phyloP scores from a whole-genome alignment of 225 moss, liverwort and hornwort genomes.

The Antitrichia curtipendula region DNA sequence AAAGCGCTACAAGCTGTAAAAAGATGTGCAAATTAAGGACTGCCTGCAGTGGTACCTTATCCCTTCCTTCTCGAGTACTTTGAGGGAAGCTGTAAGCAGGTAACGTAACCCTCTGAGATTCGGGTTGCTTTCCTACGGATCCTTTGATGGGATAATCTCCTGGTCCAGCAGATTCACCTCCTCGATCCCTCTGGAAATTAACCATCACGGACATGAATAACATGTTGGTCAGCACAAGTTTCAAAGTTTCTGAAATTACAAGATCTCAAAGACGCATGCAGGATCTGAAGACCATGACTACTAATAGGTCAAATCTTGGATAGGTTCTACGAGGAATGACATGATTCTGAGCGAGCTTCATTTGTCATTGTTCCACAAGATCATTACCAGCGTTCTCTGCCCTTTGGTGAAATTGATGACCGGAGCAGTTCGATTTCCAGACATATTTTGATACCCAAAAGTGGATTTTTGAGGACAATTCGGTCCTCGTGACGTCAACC shows the following conservation, averaged over 20 bases:
- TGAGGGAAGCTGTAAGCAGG: slow-evolving; percentile 68
- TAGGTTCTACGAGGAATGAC: neutral
- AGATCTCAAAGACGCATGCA: neutral
- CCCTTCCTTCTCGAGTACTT: slow-evolving; percentile 51
- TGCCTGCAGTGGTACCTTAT: slow-evolving; percentile 38
- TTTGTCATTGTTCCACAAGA: neutral
- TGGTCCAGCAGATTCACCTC: slow-evolving; percentile 65
- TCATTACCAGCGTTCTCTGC: slow-evolving; percentile 43
- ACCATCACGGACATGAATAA: neutral
- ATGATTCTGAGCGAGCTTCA: neutral
- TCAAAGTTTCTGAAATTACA: neutral
- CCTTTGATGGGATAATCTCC: slow-evolving; percentile 74
- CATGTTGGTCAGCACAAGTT: too few species aligned
- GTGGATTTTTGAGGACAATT: slow-evolving; percentile 50
- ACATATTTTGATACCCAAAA: slow-evolving; percentile 60
- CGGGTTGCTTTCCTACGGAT: slow-evolving; percentile 80
- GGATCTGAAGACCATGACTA: neutral
- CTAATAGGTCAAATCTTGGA: neutral
- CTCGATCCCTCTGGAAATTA: slow-evolving; percentile 32
- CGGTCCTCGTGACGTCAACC: slow-evolving; percentile 64
- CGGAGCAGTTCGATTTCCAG: slow-evolving; percentile 64
- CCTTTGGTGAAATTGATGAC: slow-evolving; percentile 69
- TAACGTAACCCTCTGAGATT: slow-evolving; percentile 62
- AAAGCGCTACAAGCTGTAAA: neutral
- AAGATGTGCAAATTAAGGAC: neutral